A percentile compares a stretch with the other conserved stretches of the same genome.
These are phyloP conservation scores for Rhizopus arrhizus DNA, from an alignment of 371 early-diverging fungal genomes.

Conservation along the genomic window DNA sequence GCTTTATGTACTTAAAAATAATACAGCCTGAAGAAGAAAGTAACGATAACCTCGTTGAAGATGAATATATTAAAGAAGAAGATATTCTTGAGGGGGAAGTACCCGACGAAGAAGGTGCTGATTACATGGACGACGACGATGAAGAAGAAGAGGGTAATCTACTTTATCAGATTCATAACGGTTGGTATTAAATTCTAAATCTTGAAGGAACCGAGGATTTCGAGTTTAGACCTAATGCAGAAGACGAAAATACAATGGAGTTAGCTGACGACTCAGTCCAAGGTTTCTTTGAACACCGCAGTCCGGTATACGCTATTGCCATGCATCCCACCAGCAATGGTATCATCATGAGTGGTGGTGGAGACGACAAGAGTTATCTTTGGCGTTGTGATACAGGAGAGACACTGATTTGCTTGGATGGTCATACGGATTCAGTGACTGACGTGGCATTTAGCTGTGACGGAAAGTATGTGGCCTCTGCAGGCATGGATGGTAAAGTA, in stretches of 20 bases:
- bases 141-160: conserved; percentile 41
- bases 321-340: conserved; percentile 75
- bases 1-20: neutral
- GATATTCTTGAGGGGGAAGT: conserved; percentile 42
- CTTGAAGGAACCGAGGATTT: conserved; percentile 24
- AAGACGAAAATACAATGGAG: conserved; percentile 63
- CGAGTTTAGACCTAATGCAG: conserved; percentile 45
- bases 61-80: conserved; percentile 42
- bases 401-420: conserved; percentile 58
- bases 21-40: conserved; percentile 22
- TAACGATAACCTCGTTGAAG: conserved; percentile 48
- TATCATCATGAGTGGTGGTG: conserved; percentile 84
- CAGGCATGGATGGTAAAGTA: conserved; percentile 95
- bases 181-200: neutral
- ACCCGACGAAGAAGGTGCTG: conserved; percentile 48
- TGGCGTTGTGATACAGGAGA: conserved; percentile 91
- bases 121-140: conserved; percentile 47
- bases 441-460: conserved; percentile 82
- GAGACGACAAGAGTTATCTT: conserved; percentile 90
- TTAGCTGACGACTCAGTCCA: conserved; percentile 89
- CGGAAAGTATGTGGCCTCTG: conserved; percentile 87
- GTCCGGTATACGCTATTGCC: conserved; percentile 88
- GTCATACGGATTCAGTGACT: conserved; percentile 89
- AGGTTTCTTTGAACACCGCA: conserved; percentile 91
- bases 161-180: conserved; percentile 5